Conservation (phyloP, 176 grass and related monocot species). For the Saccharum officinarum region DNA sequence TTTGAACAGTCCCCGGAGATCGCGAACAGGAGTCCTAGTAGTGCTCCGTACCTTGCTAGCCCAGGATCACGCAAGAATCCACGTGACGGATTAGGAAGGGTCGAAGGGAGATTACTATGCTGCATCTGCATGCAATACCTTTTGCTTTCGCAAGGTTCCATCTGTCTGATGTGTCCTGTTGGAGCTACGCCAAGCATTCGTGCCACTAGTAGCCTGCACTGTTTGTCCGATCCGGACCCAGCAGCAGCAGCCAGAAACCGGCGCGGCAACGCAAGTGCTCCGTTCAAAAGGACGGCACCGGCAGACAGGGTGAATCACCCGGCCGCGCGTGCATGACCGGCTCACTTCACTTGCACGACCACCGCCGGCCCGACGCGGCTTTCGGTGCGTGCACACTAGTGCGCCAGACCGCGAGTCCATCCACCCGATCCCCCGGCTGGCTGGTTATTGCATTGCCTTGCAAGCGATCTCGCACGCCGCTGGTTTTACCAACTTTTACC, state of each 20-base stretch:
- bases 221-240: background rate
- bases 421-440: background rate
- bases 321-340: background rate
- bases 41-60: background rate
- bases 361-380: background rate
- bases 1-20: background rate
- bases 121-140: background rate
- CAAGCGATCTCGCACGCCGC: constrained; percentile 29
- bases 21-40: background rate
- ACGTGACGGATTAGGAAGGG: background rate
- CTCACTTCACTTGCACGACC: background rate
- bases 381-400: constrained; percentile 14
- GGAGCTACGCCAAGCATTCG: background rate
- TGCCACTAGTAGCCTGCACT: background rate
- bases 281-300: constrained; percentile 6
- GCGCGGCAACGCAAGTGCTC: background rate
- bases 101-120: background rate
- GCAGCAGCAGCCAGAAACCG: background rate
- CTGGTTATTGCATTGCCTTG: constrained; percentile 13
- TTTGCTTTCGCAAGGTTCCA: background rate
- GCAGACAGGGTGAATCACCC: constrained; percentile 11
- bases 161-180: background rate
- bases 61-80: background rate
- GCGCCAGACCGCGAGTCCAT: background rate
- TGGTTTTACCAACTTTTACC: background rate